Conservation (phyloP, 2,329 filamentous ascomycete genomes). For the Lachnellula hyalina region DNA sequence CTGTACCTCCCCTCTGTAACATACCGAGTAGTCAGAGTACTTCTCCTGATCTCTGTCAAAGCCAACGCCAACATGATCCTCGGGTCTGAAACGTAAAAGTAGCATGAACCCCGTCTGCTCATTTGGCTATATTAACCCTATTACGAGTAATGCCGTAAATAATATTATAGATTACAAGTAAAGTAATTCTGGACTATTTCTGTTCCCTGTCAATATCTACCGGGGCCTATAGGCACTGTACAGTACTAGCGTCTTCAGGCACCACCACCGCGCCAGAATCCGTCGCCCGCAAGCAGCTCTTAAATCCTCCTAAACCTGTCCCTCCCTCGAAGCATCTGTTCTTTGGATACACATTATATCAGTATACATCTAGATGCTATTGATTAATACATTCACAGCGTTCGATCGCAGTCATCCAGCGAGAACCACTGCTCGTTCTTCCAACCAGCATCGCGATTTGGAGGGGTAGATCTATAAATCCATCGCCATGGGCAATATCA, state of each 20-base stretch:
- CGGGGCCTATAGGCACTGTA: not conserved
- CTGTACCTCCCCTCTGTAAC: too few species aligned
- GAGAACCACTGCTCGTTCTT: constrained; percentile 4
- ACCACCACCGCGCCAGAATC: not conserved
- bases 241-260: not conserved
- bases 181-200: too few species aligned
- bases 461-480: constrained; percentile 24
- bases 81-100: too few species aligned
- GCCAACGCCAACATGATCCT: too few species aligned
- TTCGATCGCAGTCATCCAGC: constrained; percentile 22
- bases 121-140: too few species aligned
- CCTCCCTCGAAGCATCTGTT: constrained; percentile 15
- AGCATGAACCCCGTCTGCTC: too few species aligned
- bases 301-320: constrained; percentile 2
- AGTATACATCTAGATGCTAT: constrained; percentile 27
- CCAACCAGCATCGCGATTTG: constrained; percentile 14
- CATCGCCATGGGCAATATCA: constrained; percentile 77
- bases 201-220: too few species aligned
- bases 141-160: too few species aligned
- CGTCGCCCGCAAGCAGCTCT: not conserved
- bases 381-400: constrained; percentile 18
- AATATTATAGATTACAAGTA: too few species aligned
- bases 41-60: too few species aligned
- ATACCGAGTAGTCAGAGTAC: too few species aligned
- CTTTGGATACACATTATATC: constrained; percentile 21